Percentiles rank a stretch among this genome's conserved stretches.
Conservation (phyloP, 176 grass and related monocot genomes). For the Typha latifolia region DNA sequence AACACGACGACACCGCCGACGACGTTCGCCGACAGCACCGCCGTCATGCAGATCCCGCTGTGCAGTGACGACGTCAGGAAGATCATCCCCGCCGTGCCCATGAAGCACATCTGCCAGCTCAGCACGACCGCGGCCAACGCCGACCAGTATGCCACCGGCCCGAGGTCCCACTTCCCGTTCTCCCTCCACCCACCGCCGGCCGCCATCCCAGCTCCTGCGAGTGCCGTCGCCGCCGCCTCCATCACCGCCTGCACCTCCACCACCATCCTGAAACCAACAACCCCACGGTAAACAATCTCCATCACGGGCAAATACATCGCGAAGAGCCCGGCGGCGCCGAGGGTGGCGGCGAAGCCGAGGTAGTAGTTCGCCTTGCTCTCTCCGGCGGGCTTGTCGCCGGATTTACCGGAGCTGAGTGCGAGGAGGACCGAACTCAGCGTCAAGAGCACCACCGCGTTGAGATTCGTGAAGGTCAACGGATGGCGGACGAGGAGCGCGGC, state of each 20-base stretch:
- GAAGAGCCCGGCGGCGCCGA: constrained; percentile 78
- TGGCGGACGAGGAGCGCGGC: constrained; percentile 68
- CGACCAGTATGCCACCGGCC: constrained; percentile 46
- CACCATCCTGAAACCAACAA: constrained; percentile 55
- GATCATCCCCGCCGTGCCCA: constrained; percentile 82
- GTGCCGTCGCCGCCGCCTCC: constrained; percentile 69
- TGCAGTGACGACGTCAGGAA: constrained; percentile 83
- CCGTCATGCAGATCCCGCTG: constrained; percentile 93
- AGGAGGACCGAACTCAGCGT: constrained; percentile 71
- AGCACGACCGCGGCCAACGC: constrained; percentile 41
- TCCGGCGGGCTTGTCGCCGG: constrained; percentile 36
- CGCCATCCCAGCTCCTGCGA: constrained; percentile 46
- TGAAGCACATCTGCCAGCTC: constrained; percentile 89
- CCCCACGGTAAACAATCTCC: constrained; percentile 64
- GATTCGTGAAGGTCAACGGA: constrained; percentile 67
- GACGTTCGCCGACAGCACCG: constrained; percentile 71
- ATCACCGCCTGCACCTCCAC: constrained; percentile 83
- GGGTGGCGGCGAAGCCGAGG: constrained; percentile 52
- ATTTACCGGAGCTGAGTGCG: constrained; percentile 41
- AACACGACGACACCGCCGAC: constrained; percentile 64
- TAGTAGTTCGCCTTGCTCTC: constrained; percentile 39
- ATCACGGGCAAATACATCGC: constrained; percentile 76
- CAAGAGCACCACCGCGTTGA: constrained; percentile 84
- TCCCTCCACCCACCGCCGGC: constrained; percentile 28
- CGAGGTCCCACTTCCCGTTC: constrained; percentile 45